These are phyloP conservation scores for Rhodotorula toruloides DNA, from an alignment of 768 basidiomycete genomes.

Conservation along the genomic window DNA sequence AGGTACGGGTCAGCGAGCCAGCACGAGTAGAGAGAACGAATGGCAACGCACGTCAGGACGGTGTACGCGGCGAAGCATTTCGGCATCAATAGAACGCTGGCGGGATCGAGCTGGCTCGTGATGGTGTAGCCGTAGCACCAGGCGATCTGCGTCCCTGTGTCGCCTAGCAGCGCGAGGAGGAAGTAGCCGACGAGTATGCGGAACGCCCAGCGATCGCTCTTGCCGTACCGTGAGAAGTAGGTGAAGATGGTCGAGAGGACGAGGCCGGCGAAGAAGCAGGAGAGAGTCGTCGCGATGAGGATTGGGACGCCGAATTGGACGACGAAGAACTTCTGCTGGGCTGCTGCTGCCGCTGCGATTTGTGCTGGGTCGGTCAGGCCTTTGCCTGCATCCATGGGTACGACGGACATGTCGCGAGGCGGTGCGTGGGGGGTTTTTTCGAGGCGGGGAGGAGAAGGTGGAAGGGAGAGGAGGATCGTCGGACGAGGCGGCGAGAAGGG, in stretches of 20 bases:
- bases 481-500: too few species aligned
- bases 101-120: neutral
- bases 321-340: neutral
- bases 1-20: too few species aligned
- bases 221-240: neutral
- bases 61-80: neutral
- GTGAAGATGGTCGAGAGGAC: neutral
- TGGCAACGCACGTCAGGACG: neutral
- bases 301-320: neutral
- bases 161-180: neutral
- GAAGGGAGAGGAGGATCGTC: too few species aligned
- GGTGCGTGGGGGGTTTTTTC: too few species aligned
- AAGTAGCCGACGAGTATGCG: neutral
- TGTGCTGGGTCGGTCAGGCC: too few species aligned
- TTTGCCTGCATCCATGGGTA: too few species aligned
- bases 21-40: too few species aligned
- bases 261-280: neutral
- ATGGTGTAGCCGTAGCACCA: neutral
- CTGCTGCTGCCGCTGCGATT: neutral
- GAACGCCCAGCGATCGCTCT: neutral
- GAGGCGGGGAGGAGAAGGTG: too few species aligned
- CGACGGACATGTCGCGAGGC: too few species aligned
- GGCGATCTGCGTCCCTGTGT: neutral
- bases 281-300: neutral
- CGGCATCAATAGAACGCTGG: neutral